Evolutionary conservation across 208 protist genomes (phyloP).

Genomic region (Trichomonas tenax): DNA sequence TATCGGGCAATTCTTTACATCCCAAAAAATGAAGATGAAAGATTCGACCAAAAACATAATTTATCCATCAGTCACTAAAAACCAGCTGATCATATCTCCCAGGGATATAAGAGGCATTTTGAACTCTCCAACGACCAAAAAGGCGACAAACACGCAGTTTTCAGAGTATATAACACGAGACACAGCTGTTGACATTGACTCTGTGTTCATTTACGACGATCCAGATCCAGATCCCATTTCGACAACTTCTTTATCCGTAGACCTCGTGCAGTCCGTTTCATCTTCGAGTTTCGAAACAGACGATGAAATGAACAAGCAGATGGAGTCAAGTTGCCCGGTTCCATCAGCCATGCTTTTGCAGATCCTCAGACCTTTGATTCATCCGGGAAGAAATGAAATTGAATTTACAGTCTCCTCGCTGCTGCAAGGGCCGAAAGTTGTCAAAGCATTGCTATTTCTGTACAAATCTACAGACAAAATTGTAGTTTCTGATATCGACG

Average conservation of each 20-base stretch:
- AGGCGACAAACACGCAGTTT: not conserved
- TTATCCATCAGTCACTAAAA: not conserved
- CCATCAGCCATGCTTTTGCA: not conserved
- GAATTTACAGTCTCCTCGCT: conserved; percentile 24
- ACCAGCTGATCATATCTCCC: not conserved
- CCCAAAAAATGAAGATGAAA: not conserved
- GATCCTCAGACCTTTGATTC: not conserved
- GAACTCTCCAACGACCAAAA: not conserved
- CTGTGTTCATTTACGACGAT: not conserved
- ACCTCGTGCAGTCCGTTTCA: not conserved
- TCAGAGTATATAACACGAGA: not conserved
- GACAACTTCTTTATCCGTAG: not conserved
- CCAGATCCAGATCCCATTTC: conserved; percentile 4
- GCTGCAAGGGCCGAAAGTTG: conserved; percentile 33
- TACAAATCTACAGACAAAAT: conserved; percentile 68
- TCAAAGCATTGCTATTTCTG: conserved; percentile 66
- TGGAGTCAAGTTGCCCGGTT: not conserved
- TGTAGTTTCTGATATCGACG: conserved; percentile 90
- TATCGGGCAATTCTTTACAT: not conserved
- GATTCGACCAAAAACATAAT: not conserved
- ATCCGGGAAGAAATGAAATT: not conserved
- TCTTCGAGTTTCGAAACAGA: not conserved
- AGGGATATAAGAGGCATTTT: not conserved
- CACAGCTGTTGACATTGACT: not conserved
- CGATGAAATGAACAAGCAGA: not conserved